Evolutionary conservation across 2,329 filamentous ascomycete genomes (phyloP), one percentile per base, ranked within the genome.

Genomic region (Aspergillus fijiensis): DNA sequence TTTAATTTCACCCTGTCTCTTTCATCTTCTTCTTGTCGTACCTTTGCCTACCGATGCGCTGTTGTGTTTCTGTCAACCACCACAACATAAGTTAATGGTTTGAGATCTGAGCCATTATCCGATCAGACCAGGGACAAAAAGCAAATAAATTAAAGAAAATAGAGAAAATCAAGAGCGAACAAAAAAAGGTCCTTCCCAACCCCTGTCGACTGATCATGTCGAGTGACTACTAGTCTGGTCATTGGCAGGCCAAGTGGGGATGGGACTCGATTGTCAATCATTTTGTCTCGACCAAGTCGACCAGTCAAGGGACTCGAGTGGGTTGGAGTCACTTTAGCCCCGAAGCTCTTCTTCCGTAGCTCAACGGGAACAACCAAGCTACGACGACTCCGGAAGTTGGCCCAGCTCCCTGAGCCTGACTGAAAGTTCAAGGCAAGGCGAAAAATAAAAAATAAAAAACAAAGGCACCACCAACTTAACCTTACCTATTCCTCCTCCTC

Each of bases 251-350:
- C 57, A 61, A 65, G 65, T 68, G 65, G 65, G 33, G 66, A 51
- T 47, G 42, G 53, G 47, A 47, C 57, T 62, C 59, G 57, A 62
- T 61, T 66, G 66, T 67, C 63, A 68, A 67, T 68, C 66, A 58
- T 61, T 62, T 56, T 61, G 62, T 65, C 63, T 63, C 61, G 63
- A 60, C 61, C 59, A 35, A 51, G 27, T 56, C 49, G 55, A 57
- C 57, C 57, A 60, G 51, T 55, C 57, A 55, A 55, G 53, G 53
- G 53, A 55, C 53, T 35, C 27, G 53, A 49, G 53, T 55, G 53
- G 53, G 45, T 55, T 48, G 29, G 23, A 23, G 33, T 19, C 53
- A 49, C 27, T 35, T 31, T 45, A 45, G 39, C 14, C 39, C 39
- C 39, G 39, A 45, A 45, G 39, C 14, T 47, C 53, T 55, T 33